These are phyloP conservation scores for Didymella pinodella DNA, from an alignment of 2,329 filamentous ascomycete species.

Conservation along the genomic window DNA sequence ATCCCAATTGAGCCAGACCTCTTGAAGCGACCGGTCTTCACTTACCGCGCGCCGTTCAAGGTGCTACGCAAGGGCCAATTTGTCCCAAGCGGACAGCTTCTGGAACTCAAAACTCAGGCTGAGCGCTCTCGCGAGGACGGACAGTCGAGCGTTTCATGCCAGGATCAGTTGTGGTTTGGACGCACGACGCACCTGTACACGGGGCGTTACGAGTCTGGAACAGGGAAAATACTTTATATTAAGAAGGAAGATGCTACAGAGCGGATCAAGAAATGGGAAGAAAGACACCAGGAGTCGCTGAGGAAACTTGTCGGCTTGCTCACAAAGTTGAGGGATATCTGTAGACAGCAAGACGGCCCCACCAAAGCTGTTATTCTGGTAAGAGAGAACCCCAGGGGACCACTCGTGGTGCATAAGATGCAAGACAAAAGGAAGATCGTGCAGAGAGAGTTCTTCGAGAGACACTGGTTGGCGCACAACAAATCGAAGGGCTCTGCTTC, in stretches of 20 bases:
- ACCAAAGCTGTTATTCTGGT: slow-evolving; percentile 27
- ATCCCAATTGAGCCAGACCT: slow-evolving; percentile 7
- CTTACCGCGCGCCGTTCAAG: slow-evolving; percentile 27
- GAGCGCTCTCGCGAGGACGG: slow-evolving; percentile 21
- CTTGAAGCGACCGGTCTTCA: slow-evolving; percentile 26
- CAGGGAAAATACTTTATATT: slow-evolving; percentile 23
- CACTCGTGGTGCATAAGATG: slow-evolving; percentile 29
- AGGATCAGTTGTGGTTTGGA: slow-evolving; percentile 46
- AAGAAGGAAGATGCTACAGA: slow-evolving; percentile 29
- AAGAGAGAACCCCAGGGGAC: slow-evolving; percentile 28
- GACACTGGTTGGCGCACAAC: slow-evolving; percentile 24
- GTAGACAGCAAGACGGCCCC: slow-evolving; percentile 27
- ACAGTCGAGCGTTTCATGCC: slow-evolving; percentile 22
- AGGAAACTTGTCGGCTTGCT: slow-evolving; percentile 35
- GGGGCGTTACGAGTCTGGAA: slow-evolving; percentile 27
- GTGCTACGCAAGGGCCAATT: slow-evolving; percentile 39
- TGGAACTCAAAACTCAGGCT: slow-evolving; percentile 38
- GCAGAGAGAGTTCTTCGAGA: slow-evolving; percentile 23
- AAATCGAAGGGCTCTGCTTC: background rate
- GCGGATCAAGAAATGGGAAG: slow-evolving; percentile 35
- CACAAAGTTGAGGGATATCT: slow-evolving; percentile 16
- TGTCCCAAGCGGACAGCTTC: slow-evolving; percentile 32
- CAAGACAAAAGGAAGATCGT: slow-evolving; percentile 22
- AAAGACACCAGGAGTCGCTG: slow-evolving; percentile 32
- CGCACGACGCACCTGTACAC: slow-evolving; percentile 38